These are phyloP conservation scores for Allium cepa DNA, from an alignment of 106 monocot genomes.

Conservation along the genomic window DNA sequence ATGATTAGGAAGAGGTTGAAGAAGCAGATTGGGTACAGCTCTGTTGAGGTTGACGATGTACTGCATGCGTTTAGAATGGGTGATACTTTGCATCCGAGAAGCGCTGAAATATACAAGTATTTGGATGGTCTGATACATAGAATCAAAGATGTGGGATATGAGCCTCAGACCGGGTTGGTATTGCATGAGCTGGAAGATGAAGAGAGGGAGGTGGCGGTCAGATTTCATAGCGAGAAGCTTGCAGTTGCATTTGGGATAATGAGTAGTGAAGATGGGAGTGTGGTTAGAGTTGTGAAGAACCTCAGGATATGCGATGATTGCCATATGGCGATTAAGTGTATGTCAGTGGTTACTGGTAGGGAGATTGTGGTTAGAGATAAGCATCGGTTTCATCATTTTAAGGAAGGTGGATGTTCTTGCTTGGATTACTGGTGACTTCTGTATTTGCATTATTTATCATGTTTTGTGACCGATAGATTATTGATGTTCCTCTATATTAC, in stretches of 20 bases:
- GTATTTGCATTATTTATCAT: too few species aligned
- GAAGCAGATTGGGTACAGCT: slow-evolving; percentile 48
- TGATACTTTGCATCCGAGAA: slow-evolving; percentile 32
- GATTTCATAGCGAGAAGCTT: slow-evolving; percentile 58
- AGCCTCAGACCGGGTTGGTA: slow-evolving; percentile 36
- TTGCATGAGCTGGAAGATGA: slow-evolving; percentile 65
- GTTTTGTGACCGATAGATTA: too few species aligned
- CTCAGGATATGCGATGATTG: slow-evolving; percentile 53
- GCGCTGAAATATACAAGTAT: slow-evolving; percentile 26
- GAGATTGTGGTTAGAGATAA: slow-evolving; percentile 50
- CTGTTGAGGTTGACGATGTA: slow-evolving; percentile 31
- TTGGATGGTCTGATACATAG: slow-evolving; percentile 32
- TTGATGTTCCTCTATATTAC: too few species aligned
- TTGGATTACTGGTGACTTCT: slow-evolving; percentile 41
- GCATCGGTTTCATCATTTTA: slow-evolving; percentile 52
- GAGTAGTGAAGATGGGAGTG: slow-evolving; percentile 20
- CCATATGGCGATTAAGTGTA: slow-evolving; percentile 43
- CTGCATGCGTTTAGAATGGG: slow-evolving; percentile 51
- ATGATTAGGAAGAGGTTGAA: slow-evolving; percentile 40
- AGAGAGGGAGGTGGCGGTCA: slow-evolving; percentile 53
- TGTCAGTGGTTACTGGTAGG: slow-evolving; percentile 25
- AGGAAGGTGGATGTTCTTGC: slow-evolving; percentile 42
- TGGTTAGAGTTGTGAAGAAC: slow-evolving; percentile 48
- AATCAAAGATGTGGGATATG: slow-evolving; percentile 32
- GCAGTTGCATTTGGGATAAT: slow-evolving; percentile 52